Percentiles rank a stretch among this genome's conserved stretches.
These are phyloP conservation scores for Trichosanthes truncata DNA, from an alignment of 306 rosid genomes.

Conservation along the genomic window DNA sequence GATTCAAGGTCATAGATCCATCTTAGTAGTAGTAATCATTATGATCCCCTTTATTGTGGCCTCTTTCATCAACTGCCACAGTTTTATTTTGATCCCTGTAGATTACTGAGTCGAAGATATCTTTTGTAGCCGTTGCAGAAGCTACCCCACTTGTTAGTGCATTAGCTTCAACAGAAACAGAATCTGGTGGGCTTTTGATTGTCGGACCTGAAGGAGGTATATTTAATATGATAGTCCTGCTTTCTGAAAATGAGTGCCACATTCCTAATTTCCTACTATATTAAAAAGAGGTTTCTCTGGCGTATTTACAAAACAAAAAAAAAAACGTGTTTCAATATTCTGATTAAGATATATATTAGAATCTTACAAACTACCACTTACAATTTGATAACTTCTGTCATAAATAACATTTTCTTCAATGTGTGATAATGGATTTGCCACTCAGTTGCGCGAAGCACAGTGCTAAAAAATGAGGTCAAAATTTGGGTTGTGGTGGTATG, in stretches of 20 bases:
- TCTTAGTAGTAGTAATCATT: not conserved
- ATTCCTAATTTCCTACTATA: not conserved
- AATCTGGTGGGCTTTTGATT: conserved; percentile 55
- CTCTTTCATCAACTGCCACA: not conserved
- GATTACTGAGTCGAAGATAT: conserved; percentile 57
- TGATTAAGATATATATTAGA: not conserved
- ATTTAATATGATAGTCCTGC: not conserved
- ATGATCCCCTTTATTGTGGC: not conserved
- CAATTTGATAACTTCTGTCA: not conserved
- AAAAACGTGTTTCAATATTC: not conserved
- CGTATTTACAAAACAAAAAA: too few species aligned
- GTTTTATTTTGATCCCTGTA: conserved; percentile 25
- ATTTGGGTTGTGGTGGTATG: not conserved
- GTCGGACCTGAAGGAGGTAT: conserved; percentile 95
- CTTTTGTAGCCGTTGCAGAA: conserved; percentile 70
- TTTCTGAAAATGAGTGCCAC: not conserved
- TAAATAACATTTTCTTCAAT: not conserved
- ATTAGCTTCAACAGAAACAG: conserved; percentile 31
- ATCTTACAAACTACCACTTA: not conserved
- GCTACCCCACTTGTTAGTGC: conserved; percentile 58
- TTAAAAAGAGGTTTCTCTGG: not conserved
- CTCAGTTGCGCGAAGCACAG: not conserved
- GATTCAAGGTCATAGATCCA: not conserved
- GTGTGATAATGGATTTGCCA: not conserved
- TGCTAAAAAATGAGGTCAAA: not conserved